phyloP scores from a whole-genome alignment of 495 filamentous ascomycete genomes.

The Penicillium antarcticum region DNA sequence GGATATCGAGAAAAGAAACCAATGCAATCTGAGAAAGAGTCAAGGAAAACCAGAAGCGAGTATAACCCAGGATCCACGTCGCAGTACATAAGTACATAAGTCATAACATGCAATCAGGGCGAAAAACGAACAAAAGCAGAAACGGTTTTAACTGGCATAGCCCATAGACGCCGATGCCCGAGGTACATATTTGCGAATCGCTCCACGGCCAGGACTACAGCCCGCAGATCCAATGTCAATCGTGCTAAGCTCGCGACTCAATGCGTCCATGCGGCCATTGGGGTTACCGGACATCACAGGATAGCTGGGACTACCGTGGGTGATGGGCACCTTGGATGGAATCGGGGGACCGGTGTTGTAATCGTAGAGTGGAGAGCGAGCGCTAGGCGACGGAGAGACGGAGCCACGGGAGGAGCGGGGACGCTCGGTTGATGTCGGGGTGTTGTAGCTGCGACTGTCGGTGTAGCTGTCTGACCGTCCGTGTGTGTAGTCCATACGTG shows the following conservation, averaged over 20 bases:
- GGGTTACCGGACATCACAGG: constrained; percentile 27
- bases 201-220: constrained; percentile 28
- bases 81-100: constrained; percentile 16
- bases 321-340: constrained; percentile 71
- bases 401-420: constrained; percentile 30
- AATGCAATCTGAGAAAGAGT: constrained; percentile 5
- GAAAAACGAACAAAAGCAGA: not conserved
- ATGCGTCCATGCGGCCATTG: constrained; percentile 49
- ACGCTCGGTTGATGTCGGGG: constrained; percentile 20
- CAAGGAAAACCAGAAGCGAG: constrained; percentile 1
- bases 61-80: constrained; percentile 3
- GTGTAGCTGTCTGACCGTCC: constrained; percentile 21
- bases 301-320: constrained; percentile 28
- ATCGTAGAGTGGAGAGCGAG: constrained; percentile 34
- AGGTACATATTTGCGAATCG: constrained; percentile 25
- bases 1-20: constrained; percentile 17
- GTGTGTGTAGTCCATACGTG: constrained; percentile 19
- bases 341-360: constrained; percentile 56
- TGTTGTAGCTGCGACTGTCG: constrained; percentile 21
- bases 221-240: constrained; percentile 72
- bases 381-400: constrained; percentile 28
- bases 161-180: constrained; percentile 25
- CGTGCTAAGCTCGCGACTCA: constrained; percentile 75
- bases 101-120: constrained; percentile 7
- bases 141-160: constrained; percentile 26